A percentile compares a stretch with the other conserved stretches of the same genome.
Conservation (phyloP, 805 yeast genomes). For the Teunomyces aglyptinius region DNA sequence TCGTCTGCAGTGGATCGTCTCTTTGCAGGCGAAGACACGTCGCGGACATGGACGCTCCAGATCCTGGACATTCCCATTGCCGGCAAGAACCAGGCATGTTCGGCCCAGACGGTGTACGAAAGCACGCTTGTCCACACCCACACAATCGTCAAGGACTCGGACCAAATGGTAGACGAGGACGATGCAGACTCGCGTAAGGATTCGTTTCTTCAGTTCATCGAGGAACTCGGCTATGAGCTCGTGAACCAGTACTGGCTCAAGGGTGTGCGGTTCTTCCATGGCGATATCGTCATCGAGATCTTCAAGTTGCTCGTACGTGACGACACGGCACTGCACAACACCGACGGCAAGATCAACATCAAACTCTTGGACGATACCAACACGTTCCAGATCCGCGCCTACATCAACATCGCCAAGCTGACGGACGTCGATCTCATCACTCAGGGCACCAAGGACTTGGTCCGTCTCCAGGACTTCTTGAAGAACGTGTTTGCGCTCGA, state of each 20-base stretch:
- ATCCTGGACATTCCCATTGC: slow-evolving; percentile 75
- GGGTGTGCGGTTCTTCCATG: slow-evolving; percentile 63
- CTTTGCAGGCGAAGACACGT: slow-evolving; percentile 22
- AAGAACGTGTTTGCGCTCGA: slow-evolving; percentile 64
- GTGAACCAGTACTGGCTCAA: slow-evolving; percentile 59
- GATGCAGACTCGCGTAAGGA: slow-evolving; percentile 19
- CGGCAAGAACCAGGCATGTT: slow-evolving; percentile 59
- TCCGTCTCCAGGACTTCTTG: slow-evolving; percentile 61
- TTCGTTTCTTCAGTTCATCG: slow-evolving; percentile 44
- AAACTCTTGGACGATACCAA: slow-evolving; percentile 52
- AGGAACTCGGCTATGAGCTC: slow-evolving; percentile 68
- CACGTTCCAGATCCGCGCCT: slow-evolving; percentile 59
- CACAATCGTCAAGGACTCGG: slow-evolving; percentile 23
- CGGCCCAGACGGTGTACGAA: slow-evolving; percentile 66
- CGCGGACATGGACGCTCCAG: slow-evolving; percentile 57
- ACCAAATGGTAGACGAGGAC: neutral
- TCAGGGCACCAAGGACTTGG: slow-evolving; percentile 61
- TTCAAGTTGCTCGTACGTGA: slow-evolving; percentile 45
- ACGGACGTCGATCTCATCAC: slow-evolving; percentile 75
- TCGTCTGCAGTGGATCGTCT: slow-evolving; percentile 27
- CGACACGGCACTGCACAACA: slow-evolving; percentile 13
- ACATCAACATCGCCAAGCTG: slow-evolving; percentile 65
- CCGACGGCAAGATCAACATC: slow-evolving; percentile 26
- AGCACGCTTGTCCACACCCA: slow-evolving; percentile 53
- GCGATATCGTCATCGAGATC: slow-evolving; percentile 59